Evolutionary conservation across 768 basidiomycete species (phyloP).

Genomic region (Tricholoma terreum): DNA sequence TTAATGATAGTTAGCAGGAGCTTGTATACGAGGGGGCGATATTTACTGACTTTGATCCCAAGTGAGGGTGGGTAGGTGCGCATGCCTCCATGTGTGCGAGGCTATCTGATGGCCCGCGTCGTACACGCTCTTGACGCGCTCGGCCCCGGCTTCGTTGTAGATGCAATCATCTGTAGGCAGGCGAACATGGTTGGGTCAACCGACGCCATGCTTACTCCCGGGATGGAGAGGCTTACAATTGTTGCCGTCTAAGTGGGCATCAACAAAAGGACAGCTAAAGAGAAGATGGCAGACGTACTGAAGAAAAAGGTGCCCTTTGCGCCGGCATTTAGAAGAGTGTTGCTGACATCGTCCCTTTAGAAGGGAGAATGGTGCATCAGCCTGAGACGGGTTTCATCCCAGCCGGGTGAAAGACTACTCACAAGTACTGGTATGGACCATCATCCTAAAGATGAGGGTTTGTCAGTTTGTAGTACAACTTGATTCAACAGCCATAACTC

Average conservation of each 20-base stretch:
- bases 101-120: conserved; percentile 40
- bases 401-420: neutral
- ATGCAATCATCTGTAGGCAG: conserved; percentile 33
- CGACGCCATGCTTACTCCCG: neutral
- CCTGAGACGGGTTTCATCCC: neutral
- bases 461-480: neutral
- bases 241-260: conserved; percentile 4
- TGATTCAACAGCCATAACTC: neutral
- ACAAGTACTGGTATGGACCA: conserved; percentile 16
- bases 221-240: conserved; percentile 28
- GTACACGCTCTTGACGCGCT: conserved; percentile 35
- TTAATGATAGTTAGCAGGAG: conserved; percentile 4
- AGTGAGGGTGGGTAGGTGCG: conserved; percentile 28
- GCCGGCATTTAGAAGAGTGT: conserved; percentile 18
- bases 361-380: too few relatives aligned
- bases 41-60: conserved; percentile 29
- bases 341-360: conserved; percentile 11
- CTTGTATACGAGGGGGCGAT: neutral
- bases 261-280: neutral
- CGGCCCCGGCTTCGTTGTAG: conserved; percentile 24
- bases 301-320: conserved; percentile 44
- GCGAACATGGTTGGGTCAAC: too few relatives aligned
- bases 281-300: conserved; percentile 4
- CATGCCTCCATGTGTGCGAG: conserved; percentile 46
- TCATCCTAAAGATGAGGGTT: conserved; percentile 13